Base-by-base conservation (phyloP, 768 basidiomycete species). In the Xerocomellus intermedius region DNA sequence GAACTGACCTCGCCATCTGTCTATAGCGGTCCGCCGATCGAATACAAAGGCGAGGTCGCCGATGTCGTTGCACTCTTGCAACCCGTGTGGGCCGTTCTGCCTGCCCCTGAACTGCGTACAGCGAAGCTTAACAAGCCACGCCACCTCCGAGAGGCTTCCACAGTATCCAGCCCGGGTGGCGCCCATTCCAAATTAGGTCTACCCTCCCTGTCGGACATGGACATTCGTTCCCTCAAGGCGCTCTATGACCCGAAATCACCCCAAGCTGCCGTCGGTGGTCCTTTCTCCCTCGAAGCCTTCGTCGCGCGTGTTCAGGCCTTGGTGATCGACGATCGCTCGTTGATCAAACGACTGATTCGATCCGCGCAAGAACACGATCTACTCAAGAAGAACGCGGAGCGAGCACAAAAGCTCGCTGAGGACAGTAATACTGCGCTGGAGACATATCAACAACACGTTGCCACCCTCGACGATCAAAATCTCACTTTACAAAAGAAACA, bases 311-410 rank as follows among this genome's bases (percentile, higher is more conserved):
- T 97, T 42, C 86, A 89, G 63, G 86, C 89, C 3, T 77, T 97
- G 53, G 78, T 97, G 49, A 77, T 81, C 33, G 96, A 97, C 69
- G 92, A 95, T 63, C 82, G 85, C 24, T 79, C 88, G 19, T 73
- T 98, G 56, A 91, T 94, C 57, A 89, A 93, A 70, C 81, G 94
- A 32, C 74, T 94, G 37, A 75, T 92, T 48, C 83, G 91, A 24
- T 89, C 93, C 62, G 94, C 91, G 2, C 87, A 91, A 70, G 91
- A 93, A 47, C 89, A 95, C 55, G 94, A 96, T 60, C 66, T 95
- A 59, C 79, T 96, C 57, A 96, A 94, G 80, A 89, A 87, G 74
- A 94, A 94, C 65, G 92, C 93, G 19, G 92, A 93, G 65, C 79
- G 92, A 46, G 94, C 92, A 21, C 89, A 94, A 77, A 93, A 92